These are phyloP conservation scores for Juglanconis oblonga DNA, from an alignment of 2,329 filamentous ascomycete species.

Conservation along the genomic window DNA sequence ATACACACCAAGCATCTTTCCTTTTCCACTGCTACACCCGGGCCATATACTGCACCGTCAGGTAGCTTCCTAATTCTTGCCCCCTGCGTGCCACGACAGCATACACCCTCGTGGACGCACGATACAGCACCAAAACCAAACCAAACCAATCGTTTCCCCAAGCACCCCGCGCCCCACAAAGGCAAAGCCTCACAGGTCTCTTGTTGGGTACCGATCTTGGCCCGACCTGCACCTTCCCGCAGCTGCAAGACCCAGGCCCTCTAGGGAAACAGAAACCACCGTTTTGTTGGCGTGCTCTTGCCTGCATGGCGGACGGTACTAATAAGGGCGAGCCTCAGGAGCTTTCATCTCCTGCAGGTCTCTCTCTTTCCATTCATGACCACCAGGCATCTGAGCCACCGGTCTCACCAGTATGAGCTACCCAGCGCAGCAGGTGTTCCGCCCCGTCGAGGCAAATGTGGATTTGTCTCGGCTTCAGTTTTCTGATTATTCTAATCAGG, in stretches of 20 bases:
- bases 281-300: conserved; percentile 3
- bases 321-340: conserved; percentile 29
- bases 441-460: conserved; percentile 37
- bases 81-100: conserved; percentile 18
- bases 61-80: conserved; percentile 13
- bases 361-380: conserved; percentile 27
- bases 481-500: conserved; percentile 36
- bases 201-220: conserved; percentile 17
- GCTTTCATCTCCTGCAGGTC: conserved; percentile 24
- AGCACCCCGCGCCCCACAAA: conserved; percentile 13
- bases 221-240: conserved; percentile 21
- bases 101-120: conserved; percentile 16
- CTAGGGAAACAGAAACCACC: conserved; percentile 1
- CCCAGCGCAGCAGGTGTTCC: conserved; percentile 33
- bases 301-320: conserved; percentile 28
- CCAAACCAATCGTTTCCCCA: conserved; percentile 11
- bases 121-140: conserved; percentile 10
- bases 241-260: conserved; percentile 16
- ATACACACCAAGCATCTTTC: conserved; percentile 10
- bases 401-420: conserved; percentile 40
- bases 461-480: conserved; percentile 37
- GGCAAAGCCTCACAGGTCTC: conserved; percentile 6
- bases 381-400: conserved; percentile 23
- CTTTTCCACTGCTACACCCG: conserved; percentile 5
- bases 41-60: conserved; percentile 12